Percentiles rank a stretch among this genome's conserved stretches.
Evolutionary conservation across 2,329 filamentous ascomycete genomes (phyloP).

Genomic region (Daldinia eschscholtzii): DNA sequence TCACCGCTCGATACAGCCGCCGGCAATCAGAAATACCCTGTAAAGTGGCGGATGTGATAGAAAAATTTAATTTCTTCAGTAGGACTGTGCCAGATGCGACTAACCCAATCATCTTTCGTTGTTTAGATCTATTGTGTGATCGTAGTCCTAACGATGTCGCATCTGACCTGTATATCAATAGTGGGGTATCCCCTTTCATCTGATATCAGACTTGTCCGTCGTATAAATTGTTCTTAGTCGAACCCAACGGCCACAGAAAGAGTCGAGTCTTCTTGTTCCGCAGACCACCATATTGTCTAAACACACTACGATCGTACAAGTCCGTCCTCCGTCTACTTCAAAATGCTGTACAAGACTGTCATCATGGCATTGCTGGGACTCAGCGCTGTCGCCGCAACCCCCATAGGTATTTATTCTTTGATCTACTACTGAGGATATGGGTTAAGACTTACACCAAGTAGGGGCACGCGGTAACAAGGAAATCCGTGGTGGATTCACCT

Average conservation of each 20-base stretch:
- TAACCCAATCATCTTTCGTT: conserved; percentile 1
- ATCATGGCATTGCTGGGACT: conserved; percentile 18
- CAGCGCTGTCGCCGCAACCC: conserved; percentile 9
- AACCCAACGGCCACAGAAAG: not conserved
- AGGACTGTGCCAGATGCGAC: conserved; percentile 9
- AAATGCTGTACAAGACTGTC: conserved; percentile 24
- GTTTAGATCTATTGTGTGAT: conserved; percentile 2
- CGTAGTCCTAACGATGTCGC: conserved; percentile 10
- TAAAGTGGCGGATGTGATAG: conserved; percentile 14
- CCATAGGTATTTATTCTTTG: conserved; percentile 16
- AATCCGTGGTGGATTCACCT: conserved; percentile 16
- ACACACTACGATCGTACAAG: not conserved
- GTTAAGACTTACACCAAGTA: not conserved
- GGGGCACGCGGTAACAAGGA: conserved; percentile 3
- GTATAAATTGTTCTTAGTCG: conserved; percentile 4
- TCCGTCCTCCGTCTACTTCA: not conserved
- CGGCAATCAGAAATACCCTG: conserved; percentile 6
- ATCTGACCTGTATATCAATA: conserved; percentile 14
- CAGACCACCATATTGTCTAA: not conserved
- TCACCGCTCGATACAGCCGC: conserved; percentile 16
- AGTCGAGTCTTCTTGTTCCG: not conserved
- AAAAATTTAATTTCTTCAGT: conserved; percentile 4
- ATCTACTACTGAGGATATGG: too few species aligned
- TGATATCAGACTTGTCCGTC: conserved; percentile 3
- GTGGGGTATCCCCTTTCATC: conserved; percentile 5